These are phyloP conservation scores for Pseudonitzschia pungens DNA, from an alignment of 108 stramenopile species.

Conservation along the genomic window DNA sequence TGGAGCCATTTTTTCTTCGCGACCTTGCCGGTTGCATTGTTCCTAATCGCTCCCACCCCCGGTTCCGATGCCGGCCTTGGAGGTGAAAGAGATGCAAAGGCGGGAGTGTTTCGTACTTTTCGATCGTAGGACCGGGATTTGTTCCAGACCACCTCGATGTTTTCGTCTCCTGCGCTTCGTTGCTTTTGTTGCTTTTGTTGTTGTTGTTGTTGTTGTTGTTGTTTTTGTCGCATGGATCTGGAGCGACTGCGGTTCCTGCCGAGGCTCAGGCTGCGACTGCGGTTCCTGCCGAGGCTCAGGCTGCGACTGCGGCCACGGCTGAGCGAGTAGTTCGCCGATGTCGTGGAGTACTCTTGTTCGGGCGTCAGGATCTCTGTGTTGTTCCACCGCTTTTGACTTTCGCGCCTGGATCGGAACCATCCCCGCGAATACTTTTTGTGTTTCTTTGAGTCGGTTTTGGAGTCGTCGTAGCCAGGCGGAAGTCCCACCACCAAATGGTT, in stretches of 20 bases:
- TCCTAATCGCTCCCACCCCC: background rate
- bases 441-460: background rate
- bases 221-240: background rate
- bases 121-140: background rate
- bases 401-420: constrained; percentile 2
- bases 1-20: background rate
- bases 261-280: too few species aligned
- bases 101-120: background rate
- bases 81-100: background rate
- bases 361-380: background rate
- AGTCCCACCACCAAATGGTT: constrained; percentile 6
- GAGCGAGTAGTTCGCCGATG: too few species aligned
- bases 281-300: too few species aligned
- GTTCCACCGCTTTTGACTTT: background rate
- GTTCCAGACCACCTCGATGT: constrained; percentile 11
- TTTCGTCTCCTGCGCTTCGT: background rate
- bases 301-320: too few species aligned
- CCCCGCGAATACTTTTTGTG: background rate
- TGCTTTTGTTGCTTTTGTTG: background rate
- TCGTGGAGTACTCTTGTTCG: background rate
- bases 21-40: too few species aligned
- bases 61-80: background rate
- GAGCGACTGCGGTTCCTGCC: background rate
- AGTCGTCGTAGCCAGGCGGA: background rate
- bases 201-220: constrained; percentile 2